Base-by-base conservation (phyloP, 2,329 filamentous ascomycete species). In the Hypoxylon sp. region DNA sequence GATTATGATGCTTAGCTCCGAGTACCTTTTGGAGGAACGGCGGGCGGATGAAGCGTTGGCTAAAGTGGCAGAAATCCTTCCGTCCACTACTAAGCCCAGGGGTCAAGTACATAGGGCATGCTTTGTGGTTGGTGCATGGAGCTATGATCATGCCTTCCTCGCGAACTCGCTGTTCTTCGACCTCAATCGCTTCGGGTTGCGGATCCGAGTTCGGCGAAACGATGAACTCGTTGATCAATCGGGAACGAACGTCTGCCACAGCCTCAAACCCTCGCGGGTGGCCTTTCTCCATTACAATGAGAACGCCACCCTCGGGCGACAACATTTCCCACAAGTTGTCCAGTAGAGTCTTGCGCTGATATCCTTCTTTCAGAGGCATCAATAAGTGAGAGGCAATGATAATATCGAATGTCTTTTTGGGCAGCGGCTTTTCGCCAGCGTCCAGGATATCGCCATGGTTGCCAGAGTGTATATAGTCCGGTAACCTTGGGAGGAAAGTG, bases 201-300 rank as follows among this genome's bases (percentile, higher is more conserved):
- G 77, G 75, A 42, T 73, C 70, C 1, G 77, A 77, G 24, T 63
- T 68, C 39, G 74, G 74, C 33, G 71, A 75, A 64, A 81, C 77
- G 24, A 84, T 84, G 77, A 93, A 90, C 48, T 91, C 89, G 67
- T 92, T 88, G 0, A 98, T 84, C 0, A 99, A 83, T 66, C 92
- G 89, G 46, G 94, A 87, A 54, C 96, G 90, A 5, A 94, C 94
- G 52, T 92, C 92, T 10, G 94, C 95, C 44, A 99, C 89, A 13
- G 93, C 92, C 78, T 98, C 96, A 72, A 99, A 99, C 0, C 96
- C 96, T 47, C 93, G 89, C 11, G 94, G 93, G 11, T 97, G 88
- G 0, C 94, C 96, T 79, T 98, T 98, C 79, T 99, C 96, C 22
- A 98, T 82, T 2, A 98, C 81, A 53, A 98, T 88, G 3, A 99